Percentiles rank a stretch among this genome's conserved stretches.
Evolutionary conservation across 371 early-diverging fungal species (phyloP).

Genomic region (Apophysomyces elegans): DNA sequence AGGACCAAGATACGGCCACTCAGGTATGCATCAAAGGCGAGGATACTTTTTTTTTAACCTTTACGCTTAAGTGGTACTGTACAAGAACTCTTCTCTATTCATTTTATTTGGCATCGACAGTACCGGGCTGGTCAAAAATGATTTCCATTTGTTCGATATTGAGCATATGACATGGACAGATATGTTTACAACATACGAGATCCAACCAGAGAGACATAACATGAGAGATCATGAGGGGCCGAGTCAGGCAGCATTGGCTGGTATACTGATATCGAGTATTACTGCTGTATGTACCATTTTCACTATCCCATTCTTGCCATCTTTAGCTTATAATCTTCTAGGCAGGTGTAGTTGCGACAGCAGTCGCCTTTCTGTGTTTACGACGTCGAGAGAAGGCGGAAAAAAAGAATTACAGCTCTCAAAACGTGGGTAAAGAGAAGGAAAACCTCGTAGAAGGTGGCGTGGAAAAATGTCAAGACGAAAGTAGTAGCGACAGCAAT

Average conservation of each 20-base stretch:
- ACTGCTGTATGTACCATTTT: background rate
- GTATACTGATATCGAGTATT: constrained; percentile 2
- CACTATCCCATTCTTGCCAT: no score
- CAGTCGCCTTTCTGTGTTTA: background rate
- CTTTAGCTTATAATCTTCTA: background rate
- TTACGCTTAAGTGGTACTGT: constrained; percentile 13
- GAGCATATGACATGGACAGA: constrained; percentile 16
- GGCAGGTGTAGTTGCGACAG: background rate
- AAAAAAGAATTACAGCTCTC: no score
- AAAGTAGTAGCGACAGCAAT: no score
- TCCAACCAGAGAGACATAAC: background rate
- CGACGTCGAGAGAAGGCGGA: no score
- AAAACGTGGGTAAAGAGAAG: no score
- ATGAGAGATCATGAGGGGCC: background rate
- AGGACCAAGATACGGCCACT: constrained; percentile 29
- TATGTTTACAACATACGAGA: constrained; percentile 23
- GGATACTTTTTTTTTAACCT: background rate
- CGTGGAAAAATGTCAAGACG: no score
- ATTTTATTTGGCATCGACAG: constrained; percentile 25
- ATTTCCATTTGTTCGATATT: constrained; percentile 19
- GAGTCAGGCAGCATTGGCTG: constrained; percentile 1
- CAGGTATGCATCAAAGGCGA: constrained; percentile 18
- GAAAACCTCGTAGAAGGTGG: no score
- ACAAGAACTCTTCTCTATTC: constrained; percentile 18
- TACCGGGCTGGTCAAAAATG: constrained; percentile 16